A percentile compares a stretch with the other conserved stretches of the same genome.
Conservation (phyloP, 805 yeast species). For the Scheffersomyces spartinae region DNA sequence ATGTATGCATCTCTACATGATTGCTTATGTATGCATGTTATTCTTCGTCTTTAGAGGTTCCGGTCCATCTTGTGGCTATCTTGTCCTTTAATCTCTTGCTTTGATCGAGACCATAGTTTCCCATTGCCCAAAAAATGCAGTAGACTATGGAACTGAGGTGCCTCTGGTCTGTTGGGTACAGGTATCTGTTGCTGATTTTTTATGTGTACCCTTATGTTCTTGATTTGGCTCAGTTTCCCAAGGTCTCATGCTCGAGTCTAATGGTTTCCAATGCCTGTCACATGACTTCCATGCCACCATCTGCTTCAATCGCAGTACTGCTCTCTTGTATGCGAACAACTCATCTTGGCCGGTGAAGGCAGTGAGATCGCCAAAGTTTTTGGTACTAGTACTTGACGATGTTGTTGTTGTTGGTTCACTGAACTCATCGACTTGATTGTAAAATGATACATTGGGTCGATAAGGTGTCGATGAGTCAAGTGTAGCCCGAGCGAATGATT, state of each 20-base stretch:
- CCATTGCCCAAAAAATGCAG: conserved; percentile 64
- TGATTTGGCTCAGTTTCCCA: conserved; percentile 31
- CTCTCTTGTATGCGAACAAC: conserved; percentile 60
- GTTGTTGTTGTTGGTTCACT: conserved; percentile 5
- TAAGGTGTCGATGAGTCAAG: conserved; percentile 53
- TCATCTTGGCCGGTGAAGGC: conserved; percentile 74
- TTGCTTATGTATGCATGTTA: too few species aligned
- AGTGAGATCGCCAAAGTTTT: conserved; percentile 34
- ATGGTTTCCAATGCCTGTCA: conserved; percentile 43
- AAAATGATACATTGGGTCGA: conserved; percentile 57
- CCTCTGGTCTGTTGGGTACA: conserved; percentile 3
- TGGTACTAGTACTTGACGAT: conserved; percentile 9
- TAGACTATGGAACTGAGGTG: conserved; percentile 1
- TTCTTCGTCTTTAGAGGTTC: too few species aligned
- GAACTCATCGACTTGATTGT: conserved; percentile 35
- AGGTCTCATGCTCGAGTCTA: conserved; percentile 39
- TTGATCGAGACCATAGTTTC: conserved; percentile 39
- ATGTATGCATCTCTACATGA: too few species aligned
- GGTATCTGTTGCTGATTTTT: conserved; percentile 4
- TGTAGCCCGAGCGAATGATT: conserved; percentile 55
- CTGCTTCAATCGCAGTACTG: conserved; percentile 52
- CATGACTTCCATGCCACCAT: conserved; percentile 47
- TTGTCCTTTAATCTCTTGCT: conserved; percentile 39
- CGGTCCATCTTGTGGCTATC: conserved; percentile 46
- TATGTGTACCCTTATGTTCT: background rate